Evolutionary conservation across 257 asterid species (phyloP), one percentile per base, ranked within the genome.

Genomic region (Mitragyna speciosa): DNA sequence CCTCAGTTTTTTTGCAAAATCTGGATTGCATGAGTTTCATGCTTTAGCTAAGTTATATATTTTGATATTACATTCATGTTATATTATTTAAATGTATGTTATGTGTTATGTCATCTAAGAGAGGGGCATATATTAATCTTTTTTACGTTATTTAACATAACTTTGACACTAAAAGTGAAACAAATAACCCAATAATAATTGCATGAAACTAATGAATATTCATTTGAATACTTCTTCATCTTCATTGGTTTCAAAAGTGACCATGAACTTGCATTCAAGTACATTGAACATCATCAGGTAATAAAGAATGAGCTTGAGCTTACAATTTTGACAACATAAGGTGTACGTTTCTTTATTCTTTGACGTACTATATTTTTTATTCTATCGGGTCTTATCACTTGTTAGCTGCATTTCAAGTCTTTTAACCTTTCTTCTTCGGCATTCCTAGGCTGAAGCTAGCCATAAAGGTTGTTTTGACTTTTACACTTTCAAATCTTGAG

Each of bases 401-500:
- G 31, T 28, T 58, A 22, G 5, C 22, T 7, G 12, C 12, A 45
- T 45, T 58, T 15, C 20, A 14, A 52, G 30, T 58, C 5, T 24
- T 58, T 58, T 58, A 8, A 8, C 49, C 6, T 45, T 45, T 45
- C 49, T 8, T 8, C 11, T 45, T 45, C 49, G 6, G 8, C 7
- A 2, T 6, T 28, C 20, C 26, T 8, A 63, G 2, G 39, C 36
- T 6, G 26, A 26, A 63, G 68, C 39, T 58, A 20, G 24, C 3
- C 3, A 43, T 3, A 45, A 20, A 64, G 8, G 41, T 12, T 64
- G 12, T 20, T 28, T 64, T 33, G 45, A 31, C 24, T 33, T 67
- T 67, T 26, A 64, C 39, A 28, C 48, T 67, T 67, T 36, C 72
- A 67, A 67, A 67, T 67, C 48, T 67, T 67, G 72, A 67, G 33